Evolutionary conservation across 2,329 filamentous ascomycete species (phyloP).

Genomic region (Colletotrichum gloeosporioides): DNA sequence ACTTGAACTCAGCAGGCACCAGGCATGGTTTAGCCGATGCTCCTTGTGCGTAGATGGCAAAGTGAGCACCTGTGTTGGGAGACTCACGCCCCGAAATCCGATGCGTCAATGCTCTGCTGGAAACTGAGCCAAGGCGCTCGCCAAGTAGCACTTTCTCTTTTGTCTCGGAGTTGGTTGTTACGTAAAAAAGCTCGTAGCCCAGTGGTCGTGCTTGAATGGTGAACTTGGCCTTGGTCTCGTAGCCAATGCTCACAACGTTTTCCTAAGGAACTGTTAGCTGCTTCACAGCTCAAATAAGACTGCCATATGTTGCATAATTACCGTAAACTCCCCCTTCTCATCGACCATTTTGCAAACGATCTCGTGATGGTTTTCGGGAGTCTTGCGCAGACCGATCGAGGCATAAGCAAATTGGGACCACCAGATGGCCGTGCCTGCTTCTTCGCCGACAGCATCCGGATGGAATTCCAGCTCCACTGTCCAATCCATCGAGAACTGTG

Average conservation of each 20-base stretch:
- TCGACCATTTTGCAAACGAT: neutral
- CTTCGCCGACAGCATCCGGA: neutral
- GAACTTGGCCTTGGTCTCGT: neutral
- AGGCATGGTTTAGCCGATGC: too few relatives aligned
- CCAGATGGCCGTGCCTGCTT: neutral
- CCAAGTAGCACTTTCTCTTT: neutral
- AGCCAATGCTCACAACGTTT: neutral
- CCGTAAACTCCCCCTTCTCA: neutral
- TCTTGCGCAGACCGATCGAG: neutral
- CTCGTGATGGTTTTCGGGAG: neutral
- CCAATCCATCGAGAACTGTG: neutral
- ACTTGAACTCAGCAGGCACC: too few relatives aligned
- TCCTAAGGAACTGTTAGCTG: neutral
- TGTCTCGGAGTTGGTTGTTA: accelerated
- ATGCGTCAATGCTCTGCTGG: neutral
- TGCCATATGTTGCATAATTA: too few relatives aligned
- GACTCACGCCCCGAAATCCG: neutral
- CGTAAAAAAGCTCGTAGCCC: neutral
- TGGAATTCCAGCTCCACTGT: neutral
- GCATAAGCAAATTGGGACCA: neutral
- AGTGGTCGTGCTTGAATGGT: neutral
- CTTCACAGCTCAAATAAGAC: neutral
- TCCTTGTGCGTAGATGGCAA: neutral
- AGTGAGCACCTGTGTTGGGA: neutral
- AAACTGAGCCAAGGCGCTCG: neutral